Evolutionary conservation across 441 rosid species (phyloP).

Genomic region (Rhodomyrtus psidioides): DNA sequence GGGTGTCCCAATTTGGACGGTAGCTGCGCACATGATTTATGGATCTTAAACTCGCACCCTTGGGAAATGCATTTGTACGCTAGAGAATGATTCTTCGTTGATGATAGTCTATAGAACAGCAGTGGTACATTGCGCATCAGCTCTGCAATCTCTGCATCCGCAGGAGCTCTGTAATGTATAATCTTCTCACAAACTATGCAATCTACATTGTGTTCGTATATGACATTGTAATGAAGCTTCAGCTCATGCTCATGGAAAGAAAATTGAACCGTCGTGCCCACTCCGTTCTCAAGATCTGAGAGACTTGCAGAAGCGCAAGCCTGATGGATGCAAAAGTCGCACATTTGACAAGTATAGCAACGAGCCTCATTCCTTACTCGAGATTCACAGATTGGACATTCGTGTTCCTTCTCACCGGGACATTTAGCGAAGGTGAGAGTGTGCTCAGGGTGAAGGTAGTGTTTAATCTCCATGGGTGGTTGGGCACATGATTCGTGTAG

Average conservation of each 20-base stretch:
- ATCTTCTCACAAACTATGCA: too few species aligned
- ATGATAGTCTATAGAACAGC: too few species aligned
- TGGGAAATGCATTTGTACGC: background rate
- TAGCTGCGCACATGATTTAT: too few species aligned
- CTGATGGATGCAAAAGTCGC: background rate
- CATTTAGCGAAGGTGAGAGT: background rate
- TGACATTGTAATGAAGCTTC: too few species aligned
- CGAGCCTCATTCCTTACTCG: background rate
- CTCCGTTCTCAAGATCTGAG: background rate
- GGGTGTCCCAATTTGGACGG: too few species aligned
- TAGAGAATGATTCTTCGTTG: too few species aligned
- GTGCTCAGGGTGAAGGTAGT: background rate
- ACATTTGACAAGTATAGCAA: background rate
- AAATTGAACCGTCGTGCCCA: background rate
- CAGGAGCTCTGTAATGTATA: background rate
- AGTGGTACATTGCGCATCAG: too few species aligned
- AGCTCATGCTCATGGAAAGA: background rate
- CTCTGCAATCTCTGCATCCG: too few species aligned
- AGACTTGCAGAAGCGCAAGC: background rate
- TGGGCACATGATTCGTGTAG: background rate
- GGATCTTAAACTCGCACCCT: background rate
- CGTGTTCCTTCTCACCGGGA: accelerated
- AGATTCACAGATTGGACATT: too few species aligned
- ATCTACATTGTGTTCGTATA: too few species aligned
- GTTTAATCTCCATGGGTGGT: background rate